Conservation (phyloP, 1,139 yeast genomes). For the Geotrichum carabidarum region DNA sequence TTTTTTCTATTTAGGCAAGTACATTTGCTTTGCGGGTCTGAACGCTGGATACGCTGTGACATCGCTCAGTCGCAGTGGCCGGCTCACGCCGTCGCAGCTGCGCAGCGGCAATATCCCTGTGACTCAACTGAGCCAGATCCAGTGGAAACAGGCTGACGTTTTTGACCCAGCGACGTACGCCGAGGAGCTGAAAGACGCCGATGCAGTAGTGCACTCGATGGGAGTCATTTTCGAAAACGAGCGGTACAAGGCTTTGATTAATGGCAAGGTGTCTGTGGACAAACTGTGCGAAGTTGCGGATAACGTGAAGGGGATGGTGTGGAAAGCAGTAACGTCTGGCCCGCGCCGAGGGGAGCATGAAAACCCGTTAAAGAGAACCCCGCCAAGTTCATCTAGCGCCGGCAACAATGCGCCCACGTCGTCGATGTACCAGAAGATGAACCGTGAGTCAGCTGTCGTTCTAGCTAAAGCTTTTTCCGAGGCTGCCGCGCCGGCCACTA, state of each 20-base stretch:
- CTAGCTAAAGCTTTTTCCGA: conserved; percentile 54
- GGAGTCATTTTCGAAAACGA: conserved; percentile 68
- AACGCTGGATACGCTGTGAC: conserved; percentile 10
- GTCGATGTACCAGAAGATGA: conserved; percentile 50
- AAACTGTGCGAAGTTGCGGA: background rate
- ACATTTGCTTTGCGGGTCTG: conserved; percentile 15
- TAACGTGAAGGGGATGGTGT: background rate
- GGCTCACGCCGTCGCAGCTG: conserved; percentile 37
- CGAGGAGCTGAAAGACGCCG: conserved; percentile 45
- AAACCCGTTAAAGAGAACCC: conserved; percentile 15
- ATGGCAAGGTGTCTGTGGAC: conserved; percentile 16
- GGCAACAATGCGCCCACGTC: conserved; percentile 35
- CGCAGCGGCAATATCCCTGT: conserved; percentile 31
- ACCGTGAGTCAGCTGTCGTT: conserved; percentile 63
- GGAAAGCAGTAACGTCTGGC: background rate
- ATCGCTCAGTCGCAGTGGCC: conserved; percentile 19
- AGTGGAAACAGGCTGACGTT: conserved; percentile 65
- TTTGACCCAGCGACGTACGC: conserved; percentile 58
- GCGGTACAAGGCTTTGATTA: conserved; percentile 52
- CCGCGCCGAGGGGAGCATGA: background rate
- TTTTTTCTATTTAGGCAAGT: conserved; percentile 2
- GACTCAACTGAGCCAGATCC: conserved; percentile 55
- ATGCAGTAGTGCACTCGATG: conserved; percentile 76
- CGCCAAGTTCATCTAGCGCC: background rate
- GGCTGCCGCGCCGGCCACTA: conserved; percentile 14